These are phyloP conservation scores for Pseudogymnoascus sp. DNA, from an alignment of 2,329 filamentous ascomycete species.

Conservation along the genomic window DNA sequence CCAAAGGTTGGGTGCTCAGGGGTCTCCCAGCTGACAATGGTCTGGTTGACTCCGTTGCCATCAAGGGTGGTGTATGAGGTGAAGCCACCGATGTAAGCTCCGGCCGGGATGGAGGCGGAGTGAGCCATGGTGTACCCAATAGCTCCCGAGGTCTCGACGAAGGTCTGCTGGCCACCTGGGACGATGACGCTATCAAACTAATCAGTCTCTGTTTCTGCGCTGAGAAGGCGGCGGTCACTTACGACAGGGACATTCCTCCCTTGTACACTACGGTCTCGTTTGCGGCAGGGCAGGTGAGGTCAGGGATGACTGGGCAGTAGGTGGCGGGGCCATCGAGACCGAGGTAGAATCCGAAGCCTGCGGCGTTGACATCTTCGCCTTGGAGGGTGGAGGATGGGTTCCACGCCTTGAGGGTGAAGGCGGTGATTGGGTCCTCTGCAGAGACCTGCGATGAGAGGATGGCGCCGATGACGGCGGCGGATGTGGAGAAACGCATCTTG, in stretches of 20 bases:
- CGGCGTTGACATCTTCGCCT: conserved; percentile 36
- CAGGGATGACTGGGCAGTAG: conserved; percentile 39
- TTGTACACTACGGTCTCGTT: conserved; percentile 38
- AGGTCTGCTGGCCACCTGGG: conserved; percentile 55
- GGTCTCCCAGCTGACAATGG: conserved; percentile 2
- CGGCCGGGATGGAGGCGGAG: conserved; percentile 41
- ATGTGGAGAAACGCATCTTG: neutral
- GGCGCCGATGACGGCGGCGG: neutral
- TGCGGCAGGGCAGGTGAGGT: conserved; percentile 36
- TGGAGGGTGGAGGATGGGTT: conserved; percentile 30
- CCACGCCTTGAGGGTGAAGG: conserved; percentile 36
- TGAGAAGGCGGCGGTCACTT: conserved; percentile 6
- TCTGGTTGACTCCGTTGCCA: neutral
- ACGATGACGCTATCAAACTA: conserved; percentile 37
- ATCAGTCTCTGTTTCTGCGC: neutral
- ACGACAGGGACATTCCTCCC: conserved; percentile 27
- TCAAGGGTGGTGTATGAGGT: conserved; percentile 21
- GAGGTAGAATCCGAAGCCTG: conserved; percentile 40
- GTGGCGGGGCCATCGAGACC: conserved; percentile 35
- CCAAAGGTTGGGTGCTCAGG: neutral
- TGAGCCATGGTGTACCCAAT: conserved; percentile 49
- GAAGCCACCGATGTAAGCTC: conserved; percentile 44
- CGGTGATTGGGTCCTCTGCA: conserved; percentile 14
- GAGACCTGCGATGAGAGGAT: neutral
- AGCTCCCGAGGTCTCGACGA: conserved; percentile 43